Evolutionary conservation across 2,329 filamentous ascomycete species (phyloP).

Genomic region (Colletotrichum ledebouriae): DNA sequence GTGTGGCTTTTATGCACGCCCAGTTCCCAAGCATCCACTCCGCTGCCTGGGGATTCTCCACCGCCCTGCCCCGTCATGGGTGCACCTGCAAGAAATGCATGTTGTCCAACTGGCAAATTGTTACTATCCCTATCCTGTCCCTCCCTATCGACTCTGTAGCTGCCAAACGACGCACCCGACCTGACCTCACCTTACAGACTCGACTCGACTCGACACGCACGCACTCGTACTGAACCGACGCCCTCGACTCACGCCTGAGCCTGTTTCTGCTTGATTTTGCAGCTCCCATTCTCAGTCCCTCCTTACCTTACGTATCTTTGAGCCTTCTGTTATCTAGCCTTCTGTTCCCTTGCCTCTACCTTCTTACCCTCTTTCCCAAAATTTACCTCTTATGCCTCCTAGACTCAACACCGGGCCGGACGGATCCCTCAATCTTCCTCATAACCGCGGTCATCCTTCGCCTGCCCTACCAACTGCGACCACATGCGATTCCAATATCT

Average conservation of each 20-base stretch:
- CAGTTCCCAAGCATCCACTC: constrained; percentile 5
- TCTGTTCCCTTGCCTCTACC: constrained; percentile 3
- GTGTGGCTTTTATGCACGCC: constrained; percentile 9
- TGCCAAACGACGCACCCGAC: no score
- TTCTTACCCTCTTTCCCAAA: constrained; percentile 25
- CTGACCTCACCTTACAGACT: no score
- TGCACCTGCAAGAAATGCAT: not conserved
- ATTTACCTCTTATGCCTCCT: constrained; percentile 40
- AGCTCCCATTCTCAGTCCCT: constrained; percentile 36
- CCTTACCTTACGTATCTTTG: constrained; percentile 23
- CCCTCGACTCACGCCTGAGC: constrained; percentile 11
- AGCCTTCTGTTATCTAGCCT: constrained; percentile 17
- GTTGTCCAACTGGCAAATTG: constrained; percentile 6
- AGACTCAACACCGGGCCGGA: constrained; percentile 39
- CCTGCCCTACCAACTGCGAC: constrained; percentile 30
- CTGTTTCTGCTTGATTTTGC: constrained; percentile 4
- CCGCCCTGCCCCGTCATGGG: not conserved
- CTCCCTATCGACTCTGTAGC: not conserved
- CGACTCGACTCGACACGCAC: constrained; percentile 19
- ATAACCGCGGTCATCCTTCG: constrained; percentile 30
- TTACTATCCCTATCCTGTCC: constrained; percentile 9
- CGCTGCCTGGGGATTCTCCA: not conserved
- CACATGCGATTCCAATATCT: constrained; percentile 42
- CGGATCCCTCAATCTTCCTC: constrained; percentile 39
- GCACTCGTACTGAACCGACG: not conserved